Base-by-base conservation (phyloP, 352 stramenopile species). In the Globisporangium acanthophoron region DNA sequence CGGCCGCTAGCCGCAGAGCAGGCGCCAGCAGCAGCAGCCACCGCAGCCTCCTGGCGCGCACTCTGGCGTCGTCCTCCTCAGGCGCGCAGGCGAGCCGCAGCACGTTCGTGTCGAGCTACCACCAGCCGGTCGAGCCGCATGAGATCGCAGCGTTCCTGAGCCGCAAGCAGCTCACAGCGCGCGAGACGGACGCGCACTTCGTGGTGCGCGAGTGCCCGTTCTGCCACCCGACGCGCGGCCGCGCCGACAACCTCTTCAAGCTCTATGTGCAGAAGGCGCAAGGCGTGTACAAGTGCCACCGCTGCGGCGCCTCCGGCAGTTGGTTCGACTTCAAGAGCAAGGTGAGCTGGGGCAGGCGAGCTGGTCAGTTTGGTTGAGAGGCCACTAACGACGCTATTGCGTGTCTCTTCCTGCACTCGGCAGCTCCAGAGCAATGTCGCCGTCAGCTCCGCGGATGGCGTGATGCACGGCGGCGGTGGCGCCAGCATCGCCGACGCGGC, bases 301-400 rank as follows among this genome's bases (percentile, higher is more conserved):
- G 89, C 54, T 97, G 89, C 65, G 87, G 89, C 45, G 65, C 78
- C 1, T 67, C 78, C 7, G 88, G 89, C 35, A 94, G 80, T 54
- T 96, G 89, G 89, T 94, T 96, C 60, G 80, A 95, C 54, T 96
- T 96, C 44, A 94, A 94, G 62, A 77, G 73, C 64, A 94, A 90
- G 65, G 65, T 78, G 41, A 46, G 58, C 29, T 18, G n/a, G 21
- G 7, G 37, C 31, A 29, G 27, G 1, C 12, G n/a, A 37, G 33
- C 8, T 20, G 7, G 27, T 20, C 13, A 3, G n/a, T 5, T 15
- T 27, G 24, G 24, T 27, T 27, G 33, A 37, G 4, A 37, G 5
- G 33, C 33, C 33, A 5, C n/a, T 43, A 49, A 20, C 27, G 7
- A 1, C 15, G 44, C 13, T 40, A 2, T 16, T 44, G 5, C 52